Evolutionary conservation across 805 yeast species (phyloP).

Genomic region (Wickerhamomyces bisporus): DNA sequence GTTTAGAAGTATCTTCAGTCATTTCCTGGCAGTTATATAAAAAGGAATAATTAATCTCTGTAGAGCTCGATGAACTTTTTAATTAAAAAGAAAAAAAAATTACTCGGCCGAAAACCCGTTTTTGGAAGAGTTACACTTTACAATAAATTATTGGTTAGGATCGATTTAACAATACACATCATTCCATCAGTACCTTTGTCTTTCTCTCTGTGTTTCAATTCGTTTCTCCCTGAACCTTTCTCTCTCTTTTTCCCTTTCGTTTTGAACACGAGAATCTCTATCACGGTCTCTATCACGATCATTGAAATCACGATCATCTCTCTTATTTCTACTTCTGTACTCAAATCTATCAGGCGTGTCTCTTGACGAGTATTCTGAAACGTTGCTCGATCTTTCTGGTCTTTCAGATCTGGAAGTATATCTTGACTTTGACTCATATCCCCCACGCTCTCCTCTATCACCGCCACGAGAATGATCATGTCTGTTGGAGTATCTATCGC

Average conservation of each 20-base stretch:
- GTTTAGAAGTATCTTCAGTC: slow-evolving; percentile 38
- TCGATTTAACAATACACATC: too few relatives aligned
- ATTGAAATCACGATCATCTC: slow-evolving; percentile 18
- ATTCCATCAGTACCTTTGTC: slow-evolving; percentile 4
- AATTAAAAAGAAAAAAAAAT: background rate
- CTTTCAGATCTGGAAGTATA: slow-evolving; percentile 17
- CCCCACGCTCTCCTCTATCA: background rate
- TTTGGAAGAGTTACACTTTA: too few relatives aligned
- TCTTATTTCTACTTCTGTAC: slow-evolving; percentile 19
- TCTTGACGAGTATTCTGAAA: background rate
- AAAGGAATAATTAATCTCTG: too few relatives aligned
- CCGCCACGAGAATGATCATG: slow-evolving; percentile 21
- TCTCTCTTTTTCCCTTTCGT: slow-evolving; percentile 16
- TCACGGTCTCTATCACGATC: slow-evolving; percentile 23
- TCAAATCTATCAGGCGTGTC: slow-evolving; percentile 11
- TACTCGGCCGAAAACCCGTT: too few relatives aligned
- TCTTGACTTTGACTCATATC: slow-evolving; percentile 5
- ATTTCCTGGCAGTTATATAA: slow-evolving; percentile 1
- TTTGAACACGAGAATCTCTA: slow-evolving; percentile 15
- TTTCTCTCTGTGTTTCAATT: slow-evolving; percentile 2
- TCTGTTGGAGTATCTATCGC: too few relatives aligned
- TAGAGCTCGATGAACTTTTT: too few relatives aligned
- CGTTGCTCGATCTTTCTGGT: slow-evolving; percentile 3
- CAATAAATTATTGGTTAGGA: too few relatives aligned
- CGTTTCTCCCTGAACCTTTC: slow-evolving; percentile 13